Evolutionary conservation across 371 early-diverging fungal genomes (phyloP).

Genomic region (Syncephalis plumigaleata): DNA sequence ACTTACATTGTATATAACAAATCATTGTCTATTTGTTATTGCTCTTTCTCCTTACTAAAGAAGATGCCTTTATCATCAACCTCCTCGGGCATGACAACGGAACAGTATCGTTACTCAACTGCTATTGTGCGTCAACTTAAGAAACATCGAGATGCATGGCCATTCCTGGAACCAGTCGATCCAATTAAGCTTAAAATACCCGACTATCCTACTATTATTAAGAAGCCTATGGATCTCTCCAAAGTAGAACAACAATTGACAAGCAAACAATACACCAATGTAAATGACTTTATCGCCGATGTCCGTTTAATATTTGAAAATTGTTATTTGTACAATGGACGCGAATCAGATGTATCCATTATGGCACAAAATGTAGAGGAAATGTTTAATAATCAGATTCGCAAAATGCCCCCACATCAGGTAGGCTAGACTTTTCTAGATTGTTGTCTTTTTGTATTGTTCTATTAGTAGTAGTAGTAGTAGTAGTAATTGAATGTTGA

Average conservation of each 20-base stretch:
- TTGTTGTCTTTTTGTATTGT: too few relatives aligned
- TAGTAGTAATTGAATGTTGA: not conserved
- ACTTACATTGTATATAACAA: too few relatives aligned
- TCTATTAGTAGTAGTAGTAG: not conserved
- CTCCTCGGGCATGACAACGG: conserved; percentile 33
- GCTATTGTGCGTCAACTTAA: conserved; percentile 57
- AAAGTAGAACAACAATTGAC: conserved; percentile 85
- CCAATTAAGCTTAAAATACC: conserved; percentile 80
- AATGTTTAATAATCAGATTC: conserved; percentile 47
- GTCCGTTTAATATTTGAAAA: conserved; percentile 68
- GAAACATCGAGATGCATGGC: conserved; percentile 49
- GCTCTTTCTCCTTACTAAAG: too few relatives aligned
- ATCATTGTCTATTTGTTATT: too few relatives aligned
- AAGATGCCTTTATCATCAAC: conserved; percentile 2
- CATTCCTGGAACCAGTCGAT: conserved; percentile 91
- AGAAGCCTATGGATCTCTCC: conserved; percentile 94
- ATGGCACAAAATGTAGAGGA: conserved; percentile 55
- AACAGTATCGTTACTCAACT: conserved; percentile 63
- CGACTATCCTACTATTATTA: conserved; percentile 85
- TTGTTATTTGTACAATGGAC: conserved; percentile 85
- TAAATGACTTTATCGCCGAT: conserved; percentile 56
- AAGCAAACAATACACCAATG: conserved; percentile 34
- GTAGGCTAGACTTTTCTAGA: too few relatives aligned
- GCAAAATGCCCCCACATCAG: conserved; percentile 40
- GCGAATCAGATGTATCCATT: conserved; percentile 50